phyloP scores from a whole-genome alignment of 805 yeast genomes.

The Candida methanosorbosa region DNA sequence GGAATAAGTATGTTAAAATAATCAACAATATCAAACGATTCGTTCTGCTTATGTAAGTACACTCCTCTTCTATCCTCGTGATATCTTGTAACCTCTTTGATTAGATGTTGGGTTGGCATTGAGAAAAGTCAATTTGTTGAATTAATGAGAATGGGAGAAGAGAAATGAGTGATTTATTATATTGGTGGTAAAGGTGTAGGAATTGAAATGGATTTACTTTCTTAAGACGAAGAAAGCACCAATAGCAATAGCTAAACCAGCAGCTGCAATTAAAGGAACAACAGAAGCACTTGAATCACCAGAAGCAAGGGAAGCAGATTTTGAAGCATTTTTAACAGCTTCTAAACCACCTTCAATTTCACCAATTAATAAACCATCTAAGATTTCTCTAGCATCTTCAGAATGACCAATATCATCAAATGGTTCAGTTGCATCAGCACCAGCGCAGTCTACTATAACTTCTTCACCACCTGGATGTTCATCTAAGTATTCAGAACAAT shows the following conservation, averaged over 20 bases:
- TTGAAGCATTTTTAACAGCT: slow-evolving; percentile 26
- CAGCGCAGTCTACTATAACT: slow-evolving; percentile 75
- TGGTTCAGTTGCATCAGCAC: slow-evolving; percentile 63
- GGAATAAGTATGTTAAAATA: too few species aligned
- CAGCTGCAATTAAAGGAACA: slow-evolving; percentile 26
- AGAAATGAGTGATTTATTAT: too few species aligned
- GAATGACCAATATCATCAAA: slow-evolving; percentile 94
- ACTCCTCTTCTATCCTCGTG: too few species aligned
- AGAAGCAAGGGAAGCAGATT: slow-evolving; percentile 7
- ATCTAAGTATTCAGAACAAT: slow-evolving; percentile 59
- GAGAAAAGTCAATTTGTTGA: too few species aligned
- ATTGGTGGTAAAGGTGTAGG: too few species aligned
- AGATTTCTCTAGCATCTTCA: slow-evolving; percentile 82
- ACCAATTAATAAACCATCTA: slow-evolving; percentile 66
- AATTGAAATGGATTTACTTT: too few species aligned
- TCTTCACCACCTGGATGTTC: slow-evolving; percentile 74
- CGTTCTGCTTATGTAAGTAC: too few species aligned
- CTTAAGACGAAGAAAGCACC: slow-evolving; percentile 31
- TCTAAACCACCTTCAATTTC: slow-evolving; percentile 60
- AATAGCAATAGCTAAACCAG: slow-evolving; percentile 29
- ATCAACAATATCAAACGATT: too few species aligned
- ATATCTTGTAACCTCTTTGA: too few species aligned
- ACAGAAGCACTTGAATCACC: slow-evolving; percentile 11
- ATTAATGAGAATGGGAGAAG: too few species aligned
- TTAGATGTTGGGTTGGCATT: too few species aligned